phyloP scores from a whole-genome alignment of 345 rosid genomes.

The Salix dunnii region DNA sequence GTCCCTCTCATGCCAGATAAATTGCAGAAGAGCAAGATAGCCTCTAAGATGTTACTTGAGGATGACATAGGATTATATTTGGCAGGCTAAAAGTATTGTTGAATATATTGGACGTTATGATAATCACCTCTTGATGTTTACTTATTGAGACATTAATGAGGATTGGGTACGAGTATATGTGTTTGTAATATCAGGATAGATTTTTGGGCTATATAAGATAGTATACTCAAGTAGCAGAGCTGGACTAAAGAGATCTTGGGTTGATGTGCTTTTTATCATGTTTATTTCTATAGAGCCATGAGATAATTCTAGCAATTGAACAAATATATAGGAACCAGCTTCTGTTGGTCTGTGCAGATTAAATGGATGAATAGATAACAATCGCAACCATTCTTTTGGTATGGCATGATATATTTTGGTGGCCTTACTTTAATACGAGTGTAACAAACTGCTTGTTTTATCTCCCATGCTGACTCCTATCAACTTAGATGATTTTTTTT shows the following conservation, averaged over 20 bases:
- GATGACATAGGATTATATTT: constrained; percentile 9
- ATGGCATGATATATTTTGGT: background rate
- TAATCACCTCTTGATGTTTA: background rate
- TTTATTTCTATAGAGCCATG: background rate
- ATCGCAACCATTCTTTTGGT: constrained; percentile 1
- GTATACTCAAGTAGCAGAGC: background rate
- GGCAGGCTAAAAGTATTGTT: background rate
- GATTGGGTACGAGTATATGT: background rate
- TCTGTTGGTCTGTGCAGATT: background rate
- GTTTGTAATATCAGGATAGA: background rate
- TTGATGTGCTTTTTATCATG: background rate
- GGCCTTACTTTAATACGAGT: background rate
- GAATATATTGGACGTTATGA: constrained; percentile 7
- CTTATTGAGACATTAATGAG: background rate
- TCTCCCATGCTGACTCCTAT: background rate
- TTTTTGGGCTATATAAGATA: background rate
- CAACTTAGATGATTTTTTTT: constrained; percentile 5
- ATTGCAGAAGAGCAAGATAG: background rate
- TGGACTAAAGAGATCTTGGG: background rate
- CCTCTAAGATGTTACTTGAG: background rate
- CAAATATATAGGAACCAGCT: background rate
- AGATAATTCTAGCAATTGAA: background rate
- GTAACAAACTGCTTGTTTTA: background rate
- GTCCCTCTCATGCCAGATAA: background rate
- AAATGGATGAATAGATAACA: background rate